Percentiles rank a stretch among this genome's conserved stretches.
These are phyloP conservation scores for Tulasnella sp. DNA, from an alignment of 768 basidiomycete species.

Conservation along the genomic window DNA sequence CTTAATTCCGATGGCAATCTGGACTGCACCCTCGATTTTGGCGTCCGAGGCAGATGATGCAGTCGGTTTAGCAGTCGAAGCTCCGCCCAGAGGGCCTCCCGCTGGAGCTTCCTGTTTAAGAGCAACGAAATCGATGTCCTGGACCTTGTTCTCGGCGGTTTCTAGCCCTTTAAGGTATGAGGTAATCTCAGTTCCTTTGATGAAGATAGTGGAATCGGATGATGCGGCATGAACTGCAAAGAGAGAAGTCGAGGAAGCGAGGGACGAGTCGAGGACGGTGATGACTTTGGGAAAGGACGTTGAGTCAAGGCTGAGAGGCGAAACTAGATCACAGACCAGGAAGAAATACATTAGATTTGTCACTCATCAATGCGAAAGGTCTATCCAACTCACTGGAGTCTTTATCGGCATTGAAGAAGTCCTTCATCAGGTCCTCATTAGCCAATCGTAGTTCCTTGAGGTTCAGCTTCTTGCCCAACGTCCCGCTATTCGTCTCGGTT, in stretches of 20 bases:
- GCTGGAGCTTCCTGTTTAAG: constrained; percentile 38
- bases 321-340: constrained; percentile 44
- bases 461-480: constrained; percentile 65
- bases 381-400: constrained; percentile 52
- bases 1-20: constrained; percentile 89
- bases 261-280: constrained; percentile 65
- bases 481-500: constrained; percentile 68
- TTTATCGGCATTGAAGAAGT: constrained; percentile 76
- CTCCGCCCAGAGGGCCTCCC: constrained; percentile 19
- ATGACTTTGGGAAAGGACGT: constrained; percentile 55
- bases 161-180: constrained; percentile 62
- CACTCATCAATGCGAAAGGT: constrained; percentile 4
- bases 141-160: constrained; percentile 48
- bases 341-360: not conserved
- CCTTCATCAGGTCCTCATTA: constrained; percentile 69
- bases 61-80: constrained; percentile 21
- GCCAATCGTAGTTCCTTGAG: constrained; percentile 83
- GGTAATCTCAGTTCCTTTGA: constrained; percentile 63
- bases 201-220: constrained; percentile 58
- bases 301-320: constrained; percentile 58
- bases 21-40: constrained; percentile 76
- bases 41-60: constrained; percentile 35
- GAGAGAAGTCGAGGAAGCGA: constrained; percentile 51
- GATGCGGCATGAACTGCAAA: constrained; percentile 67
- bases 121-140: constrained; percentile 59